A percentile compares a stretch with the other conserved stretches of the same genome.
These are phyloP conservation scores for Aphanomyces euteiches DNA, from an alignment of 352 stramenopile species.

Conservation along the genomic window DNA sequence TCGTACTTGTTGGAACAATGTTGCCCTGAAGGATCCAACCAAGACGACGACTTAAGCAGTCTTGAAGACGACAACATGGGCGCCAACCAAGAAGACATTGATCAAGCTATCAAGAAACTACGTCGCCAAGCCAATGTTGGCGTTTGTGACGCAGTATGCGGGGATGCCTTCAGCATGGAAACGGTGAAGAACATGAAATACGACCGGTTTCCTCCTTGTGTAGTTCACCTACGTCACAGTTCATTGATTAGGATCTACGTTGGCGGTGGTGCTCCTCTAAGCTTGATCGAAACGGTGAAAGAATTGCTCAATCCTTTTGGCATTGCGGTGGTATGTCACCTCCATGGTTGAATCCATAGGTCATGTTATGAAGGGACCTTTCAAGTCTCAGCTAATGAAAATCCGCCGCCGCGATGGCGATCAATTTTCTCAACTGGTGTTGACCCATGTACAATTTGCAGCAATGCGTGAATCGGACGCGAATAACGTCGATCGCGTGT, in stretches of 20 bases:
- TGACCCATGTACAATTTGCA: conserved; percentile 21
- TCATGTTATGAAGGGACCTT: background rate
- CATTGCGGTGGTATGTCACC: conserved; percentile 19
- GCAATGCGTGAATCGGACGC: conserved; percentile 12
- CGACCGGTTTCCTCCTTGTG: conserved; percentile 11
- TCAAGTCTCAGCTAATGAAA: conserved; percentile 21
- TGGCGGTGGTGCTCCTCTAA: conserved; percentile 24
- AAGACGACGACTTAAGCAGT: background rate
- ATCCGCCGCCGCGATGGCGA: conserved; percentile 22
- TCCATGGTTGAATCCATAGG: background rate
- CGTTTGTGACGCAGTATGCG: conserved; percentile 10
- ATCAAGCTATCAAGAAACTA: background rate
- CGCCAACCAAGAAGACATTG: background rate
- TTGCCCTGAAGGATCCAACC: background rate
- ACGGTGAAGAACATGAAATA: conserved; percentile 25
- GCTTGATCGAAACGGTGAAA: conserved; percentile 16
- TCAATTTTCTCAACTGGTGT: conserved; percentile 11
- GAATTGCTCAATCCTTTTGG: conserved; percentile 24
- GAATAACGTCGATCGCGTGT: background rate
- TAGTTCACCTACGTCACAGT: background rate
- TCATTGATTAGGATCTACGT: conserved; percentile 31
- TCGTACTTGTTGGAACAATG: background rate
- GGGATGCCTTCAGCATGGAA: conserved; percentile 19
- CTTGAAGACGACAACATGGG: conserved; percentile 11
- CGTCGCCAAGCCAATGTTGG: background rate